Evolutionary conservation across 1,284 basidiomycete genomes (phyloP).

Genomic region (Cryptococcus amylolentus): DNA sequence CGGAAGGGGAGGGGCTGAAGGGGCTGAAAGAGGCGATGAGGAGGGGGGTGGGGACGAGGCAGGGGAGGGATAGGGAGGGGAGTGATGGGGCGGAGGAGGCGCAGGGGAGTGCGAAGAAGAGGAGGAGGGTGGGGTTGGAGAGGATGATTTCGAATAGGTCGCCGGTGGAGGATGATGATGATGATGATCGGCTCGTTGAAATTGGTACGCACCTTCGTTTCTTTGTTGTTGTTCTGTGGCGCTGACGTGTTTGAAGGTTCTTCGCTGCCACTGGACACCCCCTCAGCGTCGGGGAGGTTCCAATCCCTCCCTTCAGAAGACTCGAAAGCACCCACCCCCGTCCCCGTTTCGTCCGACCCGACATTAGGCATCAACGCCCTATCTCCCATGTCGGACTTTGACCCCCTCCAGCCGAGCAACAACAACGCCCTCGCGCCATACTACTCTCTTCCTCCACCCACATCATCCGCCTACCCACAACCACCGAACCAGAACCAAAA

Average conservation of each 20-base stretch:
- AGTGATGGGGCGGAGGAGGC: constrained; percentile 19
- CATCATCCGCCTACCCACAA: background rate
- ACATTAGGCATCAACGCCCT: constrained; percentile 26
- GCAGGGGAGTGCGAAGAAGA: constrained; percentile 25
- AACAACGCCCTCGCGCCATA: constrained; percentile 24
- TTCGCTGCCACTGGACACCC: constrained; percentile 35
- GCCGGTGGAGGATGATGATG: constrained; percentile 16
- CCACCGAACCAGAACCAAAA: background rate
- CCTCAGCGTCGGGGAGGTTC: constrained; percentile 38
- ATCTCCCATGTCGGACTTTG: constrained; percentile 25
- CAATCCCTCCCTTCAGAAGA: constrained; percentile 10
- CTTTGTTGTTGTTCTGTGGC: too few species aligned
- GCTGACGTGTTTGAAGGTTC: constrained; percentile 16
- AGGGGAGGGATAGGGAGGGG: constrained; percentile 34
- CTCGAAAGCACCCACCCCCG: background rate
- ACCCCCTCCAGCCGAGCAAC: constrained; percentile 8
- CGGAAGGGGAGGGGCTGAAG: constrained; percentile 45
- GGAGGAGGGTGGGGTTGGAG: constrained; percentile 37
- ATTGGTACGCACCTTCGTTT: constrained; percentile 11
- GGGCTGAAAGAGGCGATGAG: constrained; percentile 44
- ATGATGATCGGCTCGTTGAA: constrained; percentile 27
- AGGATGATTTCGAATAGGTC: constrained; percentile 44
- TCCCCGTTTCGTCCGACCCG: constrained; percentile 13
- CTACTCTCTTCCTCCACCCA: background rate
- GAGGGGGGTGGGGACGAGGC: constrained; percentile 23